Conservation (phyloP, 768 basidiomycete species). For the Amanita inopinata region DNA sequence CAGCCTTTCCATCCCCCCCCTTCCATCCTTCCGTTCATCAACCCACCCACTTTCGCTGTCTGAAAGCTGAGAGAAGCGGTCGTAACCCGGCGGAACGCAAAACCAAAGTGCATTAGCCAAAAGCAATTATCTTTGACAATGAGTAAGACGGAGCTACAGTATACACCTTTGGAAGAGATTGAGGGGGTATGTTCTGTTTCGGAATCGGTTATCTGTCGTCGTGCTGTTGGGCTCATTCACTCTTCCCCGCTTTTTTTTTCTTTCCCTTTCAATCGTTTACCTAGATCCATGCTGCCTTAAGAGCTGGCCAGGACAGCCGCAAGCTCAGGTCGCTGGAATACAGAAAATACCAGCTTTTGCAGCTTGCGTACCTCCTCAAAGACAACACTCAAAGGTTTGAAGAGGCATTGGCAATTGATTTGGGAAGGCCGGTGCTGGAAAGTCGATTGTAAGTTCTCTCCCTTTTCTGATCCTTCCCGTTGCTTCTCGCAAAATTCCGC, state of each 20-base stretch:
- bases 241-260: not conserved
- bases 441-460: conserved; percentile 30
- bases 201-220: no score
- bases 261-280: not conserved
- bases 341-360: conserved; percentile 69
- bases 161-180: no score
- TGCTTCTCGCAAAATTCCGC: not conserved
- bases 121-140: no score
- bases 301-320: conserved; percentile 50
- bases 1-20: no score
- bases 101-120: no score
- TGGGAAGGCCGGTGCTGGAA: conserved; percentile 57
- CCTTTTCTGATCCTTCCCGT: not conserved
- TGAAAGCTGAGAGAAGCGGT: no score
- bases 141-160: no score
- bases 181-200: no score
- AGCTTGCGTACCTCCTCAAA: conserved; percentile 62
- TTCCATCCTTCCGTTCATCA: no score
- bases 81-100: no score
- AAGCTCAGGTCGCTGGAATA: conserved; percentile 58
- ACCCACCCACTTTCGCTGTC: no score
- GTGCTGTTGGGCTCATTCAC: no score
- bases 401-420: conserved; percentile 47
- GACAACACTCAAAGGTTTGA: conserved; percentile 60
- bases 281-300: conserved; percentile 49